Evolutionary conservation across 352 stramenopile species (phyloP).

Genomic region (Phytophthora pluvialis): DNA sequence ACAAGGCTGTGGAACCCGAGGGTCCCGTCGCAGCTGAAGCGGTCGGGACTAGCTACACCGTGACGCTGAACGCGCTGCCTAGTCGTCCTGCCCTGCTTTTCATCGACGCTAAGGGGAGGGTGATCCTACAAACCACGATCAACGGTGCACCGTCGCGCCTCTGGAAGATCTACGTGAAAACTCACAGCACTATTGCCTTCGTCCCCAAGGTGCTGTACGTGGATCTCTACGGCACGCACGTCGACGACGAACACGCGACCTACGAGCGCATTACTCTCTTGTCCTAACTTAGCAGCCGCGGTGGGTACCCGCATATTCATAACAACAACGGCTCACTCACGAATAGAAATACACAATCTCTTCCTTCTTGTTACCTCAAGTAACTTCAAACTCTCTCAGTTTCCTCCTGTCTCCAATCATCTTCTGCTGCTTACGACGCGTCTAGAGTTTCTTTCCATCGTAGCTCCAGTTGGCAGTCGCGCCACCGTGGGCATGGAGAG

Average conservation of each 20-base stretch:
- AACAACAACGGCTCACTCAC: slow-evolving; percentile 1
- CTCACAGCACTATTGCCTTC: slow-evolving; percentile 56
- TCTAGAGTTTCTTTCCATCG: slow-evolving; percentile 68
- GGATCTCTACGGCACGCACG: slow-evolving; percentile 65
- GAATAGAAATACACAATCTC: slow-evolving; percentile 44
- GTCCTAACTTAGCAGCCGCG: slow-evolving; percentile 26
- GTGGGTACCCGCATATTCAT: neutral
- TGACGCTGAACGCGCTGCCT: slow-evolving; percentile 77
- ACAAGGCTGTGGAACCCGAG: slow-evolving; percentile 46
- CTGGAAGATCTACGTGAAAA: slow-evolving; percentile 82
- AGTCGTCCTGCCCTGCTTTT: slow-evolving; percentile 58
- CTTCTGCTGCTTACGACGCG: neutral
- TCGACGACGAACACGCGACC: slow-evolving; percentile 57
- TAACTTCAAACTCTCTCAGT: slow-evolving; percentile 3
- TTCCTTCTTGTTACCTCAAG: slow-evolving; percentile 30
- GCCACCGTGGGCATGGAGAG: slow-evolving; percentile 17
- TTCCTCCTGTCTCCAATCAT: neutral
- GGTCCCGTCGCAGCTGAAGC: slow-evolving; percentile 22
- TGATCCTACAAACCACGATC: slow-evolving; percentile 70
- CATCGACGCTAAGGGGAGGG: slow-evolving; percentile 56
- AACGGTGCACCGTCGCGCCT: slow-evolving; percentile 50
- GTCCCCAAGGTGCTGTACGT: slow-evolving; percentile 83
- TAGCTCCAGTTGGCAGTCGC: slow-evolving; percentile 52
- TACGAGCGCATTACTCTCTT: slow-evolving; percentile 71
- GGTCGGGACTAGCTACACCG: slow-evolving; percentile 51